Conservation (phyloP, 129 eudicot genomes). For the Tagetes patula region DNA sequence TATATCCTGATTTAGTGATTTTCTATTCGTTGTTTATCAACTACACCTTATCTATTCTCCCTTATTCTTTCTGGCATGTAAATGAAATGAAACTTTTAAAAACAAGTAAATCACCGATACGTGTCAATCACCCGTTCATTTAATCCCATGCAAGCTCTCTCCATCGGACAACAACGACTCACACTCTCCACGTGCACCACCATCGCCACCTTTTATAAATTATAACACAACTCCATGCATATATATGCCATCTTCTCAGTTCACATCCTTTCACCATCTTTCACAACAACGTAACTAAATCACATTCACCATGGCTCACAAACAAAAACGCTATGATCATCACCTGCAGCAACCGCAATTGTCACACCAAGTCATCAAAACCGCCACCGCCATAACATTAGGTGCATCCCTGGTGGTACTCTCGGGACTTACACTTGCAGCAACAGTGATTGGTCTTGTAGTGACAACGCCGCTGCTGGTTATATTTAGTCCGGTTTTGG, state of each 20-base stretch:
- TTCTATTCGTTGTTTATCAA: too few species aligned
- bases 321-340: conserved; percentile 24
- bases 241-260: too few species aligned
- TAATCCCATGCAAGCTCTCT: not conserved
- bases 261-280: too few species aligned
- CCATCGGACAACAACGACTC: conserved; percentile 2
- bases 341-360: conserved; percentile 14
- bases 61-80: not conserved
- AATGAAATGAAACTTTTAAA: too few species aligned
- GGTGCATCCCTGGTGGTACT: conserved; percentile 58
- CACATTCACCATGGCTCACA: conserved; percentile 32
- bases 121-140: not conserved
- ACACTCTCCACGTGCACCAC: not conserved
- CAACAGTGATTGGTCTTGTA: conserved; percentile 56
- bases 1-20: too few species aligned
- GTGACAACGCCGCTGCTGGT: conserved; percentile 56
- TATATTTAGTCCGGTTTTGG: conserved; percentile 66
- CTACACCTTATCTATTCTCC: too few species aligned
- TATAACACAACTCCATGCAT: not conserved
- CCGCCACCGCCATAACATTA: conserved; percentile 57
- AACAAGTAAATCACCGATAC: not conserved
- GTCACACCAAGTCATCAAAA: conserved; percentile 53
- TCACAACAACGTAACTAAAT: not conserved
- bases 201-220: not conserved
- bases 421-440: conserved; percentile 53